Percentiles rank a stretch among this genome's conserved stretches.
Evolutionary conservation across 768 basidiomycete genomes (phyloP).

Genomic region (Mycena venus): DNA sequence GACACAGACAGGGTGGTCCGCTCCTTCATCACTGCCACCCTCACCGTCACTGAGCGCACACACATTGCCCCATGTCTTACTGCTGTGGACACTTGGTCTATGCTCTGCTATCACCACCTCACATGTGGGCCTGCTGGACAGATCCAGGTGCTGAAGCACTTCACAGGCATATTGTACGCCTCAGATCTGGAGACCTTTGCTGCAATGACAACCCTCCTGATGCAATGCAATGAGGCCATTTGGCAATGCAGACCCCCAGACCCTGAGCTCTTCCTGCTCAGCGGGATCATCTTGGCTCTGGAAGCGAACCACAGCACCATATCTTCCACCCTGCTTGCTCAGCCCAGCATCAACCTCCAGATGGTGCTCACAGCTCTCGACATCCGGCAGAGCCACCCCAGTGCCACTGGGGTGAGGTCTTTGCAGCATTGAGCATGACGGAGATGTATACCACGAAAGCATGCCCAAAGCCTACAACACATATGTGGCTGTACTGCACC

Average conservation of each 20-base stretch:
- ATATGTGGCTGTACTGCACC: constrained; percentile 10
- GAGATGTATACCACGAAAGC: not conserved
- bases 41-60: not conserved
- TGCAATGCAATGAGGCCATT: not conserved
- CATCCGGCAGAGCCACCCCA: not conserved
- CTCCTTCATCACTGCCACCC: not conserved
- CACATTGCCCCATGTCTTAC: not conserved
- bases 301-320: too few species aligned
- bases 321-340: too few species aligned
- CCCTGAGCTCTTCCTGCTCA: not conserved
- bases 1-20: not conserved
- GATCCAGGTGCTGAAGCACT: not conserved
- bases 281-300: too few species aligned
- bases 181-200: not conserved
- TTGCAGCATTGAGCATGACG: not conserved
- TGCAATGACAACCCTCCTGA: not conserved
- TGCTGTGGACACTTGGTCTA: not conserved
- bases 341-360: not conserved
- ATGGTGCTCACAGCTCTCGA: not conserved
- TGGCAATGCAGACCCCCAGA: not conserved
- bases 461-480: not conserved
- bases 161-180: not conserved
- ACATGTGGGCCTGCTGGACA: not conserved
- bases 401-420: too few species aligned
- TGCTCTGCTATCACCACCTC: not conserved